Base-by-base conservation (phyloP, 306 rosid genomes). In the Cucumis melo region DNA sequence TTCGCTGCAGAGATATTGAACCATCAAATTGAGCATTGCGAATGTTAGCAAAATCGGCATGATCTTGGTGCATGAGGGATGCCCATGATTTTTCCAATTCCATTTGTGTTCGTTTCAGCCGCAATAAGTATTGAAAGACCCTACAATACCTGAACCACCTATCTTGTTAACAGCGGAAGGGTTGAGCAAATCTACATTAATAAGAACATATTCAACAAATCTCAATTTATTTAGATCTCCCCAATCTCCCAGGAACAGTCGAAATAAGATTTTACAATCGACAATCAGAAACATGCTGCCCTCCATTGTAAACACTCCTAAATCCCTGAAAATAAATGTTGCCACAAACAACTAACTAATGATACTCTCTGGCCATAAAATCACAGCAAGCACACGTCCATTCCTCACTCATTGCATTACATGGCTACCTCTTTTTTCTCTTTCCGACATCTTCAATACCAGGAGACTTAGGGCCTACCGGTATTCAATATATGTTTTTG, bases 51-150 rank as follows among this genome's bases (percentile, higher is more conserved):
- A 92, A 94, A 86, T 87, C 92, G 65, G 86, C 81, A 77, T 94
- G 97, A 81, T 92, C 95, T 80, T 88, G 98, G 80, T 92, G 95
- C 98, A 88, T 94, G 74, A 84, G 96, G 74, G 93, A 88, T 46
- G 98, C 99, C 99, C 96, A 94, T 20, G 92, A 86, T 74, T 94
- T 94, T 88, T 94, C 99, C 87, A 92, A 86, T 79, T 90, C 99
- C 98, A 94, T 92, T 85, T 94, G 99, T 74, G 99, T 92, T 79
- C 93, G 85, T 81, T 92, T 94, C 54, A 94, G 91, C 82, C 91
- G 89, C 75, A 92, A 83, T 82, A 94, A 85, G 89, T 94, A 92
- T 56, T 94, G 98, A 80, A 94, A 92, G 83, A 94, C 89, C 87
- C 85, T 87, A 65, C 90, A 82, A 78, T 94, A 94, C 87, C 98